Percentiles rank a stretch among this genome's conserved stretches.
Conservation (phyloP, 2,329 filamentous ascomycete genomes). For the Chaetomiaceae sp. region DNA sequence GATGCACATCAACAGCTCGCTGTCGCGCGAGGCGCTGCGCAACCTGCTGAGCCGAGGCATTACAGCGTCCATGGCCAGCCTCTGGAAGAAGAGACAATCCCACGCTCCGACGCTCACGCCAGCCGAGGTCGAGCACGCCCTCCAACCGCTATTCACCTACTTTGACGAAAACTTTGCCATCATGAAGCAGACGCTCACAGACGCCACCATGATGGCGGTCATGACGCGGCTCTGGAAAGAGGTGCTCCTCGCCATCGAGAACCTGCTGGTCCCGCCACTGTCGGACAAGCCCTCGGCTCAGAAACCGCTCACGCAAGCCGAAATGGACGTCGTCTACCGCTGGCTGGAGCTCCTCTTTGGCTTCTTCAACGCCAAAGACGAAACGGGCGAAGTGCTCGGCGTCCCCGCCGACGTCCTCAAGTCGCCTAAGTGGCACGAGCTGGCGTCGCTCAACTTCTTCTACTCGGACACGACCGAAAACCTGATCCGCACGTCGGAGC, state of each 20-base stretch:
- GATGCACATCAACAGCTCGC: constrained; percentile 82
- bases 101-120: constrained; percentile 57
- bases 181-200: constrained; percentile 94
- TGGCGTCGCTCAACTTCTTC: constrained; percentile 96
- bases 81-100: constrained; percentile 59
- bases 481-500: constrained; percentile 89
- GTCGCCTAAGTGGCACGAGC: constrained; percentile 96
- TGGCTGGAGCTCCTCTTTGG: constrained; percentile 88
- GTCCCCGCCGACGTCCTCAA: constrained; percentile 89
- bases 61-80: constrained; percentile 67
- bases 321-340: constrained; percentile 90
- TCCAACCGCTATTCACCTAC: constrained; percentile 84
- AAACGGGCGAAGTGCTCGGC: constrained; percentile 73
- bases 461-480: constrained; percentile 92
- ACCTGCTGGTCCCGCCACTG: constrained; percentile 82
- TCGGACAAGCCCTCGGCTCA: constrained; percentile 92
- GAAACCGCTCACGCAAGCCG: constrained; percentile 75
- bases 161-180: constrained; percentile 99
- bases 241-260: constrained; percentile 85
- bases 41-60: constrained; percentile 66
- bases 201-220: constrained; percentile 95
- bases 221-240: constrained; percentile 99
- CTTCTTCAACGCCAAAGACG: constrained; percentile 91
- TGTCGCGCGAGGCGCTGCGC: constrained; percentile 77
- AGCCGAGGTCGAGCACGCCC: constrained; percentile 71